These are phyloP conservation scores for Tuber melanosporum DNA, from an alignment of 495 filamentous ascomycete species.

Conservation along the genomic window DNA sequence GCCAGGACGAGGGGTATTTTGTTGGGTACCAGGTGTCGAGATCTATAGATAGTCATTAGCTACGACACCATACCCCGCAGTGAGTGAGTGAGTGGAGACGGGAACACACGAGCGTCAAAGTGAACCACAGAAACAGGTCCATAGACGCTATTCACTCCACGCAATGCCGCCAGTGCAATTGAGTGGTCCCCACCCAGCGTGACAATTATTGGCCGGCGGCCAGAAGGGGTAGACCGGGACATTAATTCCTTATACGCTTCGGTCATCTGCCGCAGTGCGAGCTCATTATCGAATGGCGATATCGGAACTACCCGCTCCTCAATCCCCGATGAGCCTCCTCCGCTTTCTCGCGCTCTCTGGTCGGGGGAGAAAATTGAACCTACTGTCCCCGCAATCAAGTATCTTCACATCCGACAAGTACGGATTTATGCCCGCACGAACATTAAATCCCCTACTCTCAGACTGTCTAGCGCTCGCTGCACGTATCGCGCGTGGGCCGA, in stretches of 20 bases:
- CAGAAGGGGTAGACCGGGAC: slow-evolving; percentile 48
- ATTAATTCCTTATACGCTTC: slow-evolving; percentile 64
- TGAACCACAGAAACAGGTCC: slow-evolving; percentile 72
- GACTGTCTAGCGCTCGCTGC: slow-evolving; percentile 69
- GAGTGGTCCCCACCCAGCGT: slow-evolving; percentile 78
- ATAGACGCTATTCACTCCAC: slow-evolving; percentile 64
- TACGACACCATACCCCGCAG: neutral
- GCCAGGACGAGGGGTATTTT: slow-evolving; percentile 70
- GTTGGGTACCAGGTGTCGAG: slow-evolving; percentile 79
- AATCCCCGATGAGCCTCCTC: neutral
- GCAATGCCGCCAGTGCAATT: slow-evolving; percentile 66
- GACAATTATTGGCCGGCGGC: slow-evolving; percentile 59
- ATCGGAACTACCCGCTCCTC: slow-evolving; percentile 51
- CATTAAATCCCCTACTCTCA: slow-evolving; percentile 67
- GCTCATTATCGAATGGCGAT: slow-evolving; percentile 67
- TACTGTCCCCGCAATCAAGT: slow-evolving; percentile 69
- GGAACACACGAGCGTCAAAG: slow-evolving; percentile 58
- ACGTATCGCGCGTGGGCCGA: slow-evolving; percentile 75
- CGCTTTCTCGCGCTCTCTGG: neutral
- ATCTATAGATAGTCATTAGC: slow-evolving; percentile 41
- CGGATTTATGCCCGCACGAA: slow-evolving; percentile 68
- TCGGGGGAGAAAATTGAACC: neutral
- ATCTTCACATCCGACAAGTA: slow-evolving; percentile 66
- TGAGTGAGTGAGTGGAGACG: neutral
- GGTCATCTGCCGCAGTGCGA: slow-evolving; percentile 71